Evolutionary conservation across 2,329 filamentous ascomycete species (phyloP).

Genomic region (Apiospora malaysiana): DNA sequence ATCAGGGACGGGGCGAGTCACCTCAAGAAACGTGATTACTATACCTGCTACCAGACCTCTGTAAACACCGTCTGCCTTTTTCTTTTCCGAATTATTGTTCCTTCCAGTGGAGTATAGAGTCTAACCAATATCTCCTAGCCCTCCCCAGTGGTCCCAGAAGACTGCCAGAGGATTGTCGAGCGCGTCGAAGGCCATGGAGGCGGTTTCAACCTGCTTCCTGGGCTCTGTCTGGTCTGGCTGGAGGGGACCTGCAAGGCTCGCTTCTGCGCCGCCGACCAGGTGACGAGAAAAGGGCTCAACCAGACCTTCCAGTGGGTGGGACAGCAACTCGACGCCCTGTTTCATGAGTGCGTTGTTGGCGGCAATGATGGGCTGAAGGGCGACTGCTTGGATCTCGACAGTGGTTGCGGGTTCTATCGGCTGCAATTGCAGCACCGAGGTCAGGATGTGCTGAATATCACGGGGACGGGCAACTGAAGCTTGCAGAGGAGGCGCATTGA

Average conservation of each 20-base stretch:
- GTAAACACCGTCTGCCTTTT: neutral
- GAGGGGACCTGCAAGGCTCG: slow-evolving; percentile 23
- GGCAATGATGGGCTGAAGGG: slow-evolving; percentile 24
- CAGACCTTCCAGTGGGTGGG: slow-evolving; percentile 20
- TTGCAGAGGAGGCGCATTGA: neutral
- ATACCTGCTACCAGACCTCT: slow-evolving; percentile 22
- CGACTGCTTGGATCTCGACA: slow-evolving; percentile 23
- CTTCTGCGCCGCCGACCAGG: slow-evolving; percentile 20
- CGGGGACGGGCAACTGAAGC: neutral
- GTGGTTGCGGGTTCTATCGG: slow-evolving; percentile 24
- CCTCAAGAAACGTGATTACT: slow-evolving; percentile 24
- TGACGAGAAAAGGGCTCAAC: neutral
- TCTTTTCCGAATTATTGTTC: neutral
- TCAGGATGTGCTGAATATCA: neutral
- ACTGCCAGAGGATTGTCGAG: slow-evolving; percentile 24
- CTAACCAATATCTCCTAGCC: neutral
- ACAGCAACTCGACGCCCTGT: slow-evolving; percentile 20
- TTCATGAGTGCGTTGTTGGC: slow-evolving; percentile 13
- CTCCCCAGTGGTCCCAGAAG: neutral
- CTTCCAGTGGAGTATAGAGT: too few relatives aligned
- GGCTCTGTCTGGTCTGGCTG: slow-evolving; percentile 23
- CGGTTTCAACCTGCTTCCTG: slow-evolving; percentile 15
- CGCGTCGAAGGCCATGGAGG: slow-evolving; percentile 3
- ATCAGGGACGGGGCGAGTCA: neutral
- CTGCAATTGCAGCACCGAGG: slow-evolving; percentile 23